Evolutionary conservation across 2,329 filamentous ascomycete genomes (phyloP), one percentile per base, ranked within the genome.

Genomic region (Arthroderma uncinatum): DNA sequence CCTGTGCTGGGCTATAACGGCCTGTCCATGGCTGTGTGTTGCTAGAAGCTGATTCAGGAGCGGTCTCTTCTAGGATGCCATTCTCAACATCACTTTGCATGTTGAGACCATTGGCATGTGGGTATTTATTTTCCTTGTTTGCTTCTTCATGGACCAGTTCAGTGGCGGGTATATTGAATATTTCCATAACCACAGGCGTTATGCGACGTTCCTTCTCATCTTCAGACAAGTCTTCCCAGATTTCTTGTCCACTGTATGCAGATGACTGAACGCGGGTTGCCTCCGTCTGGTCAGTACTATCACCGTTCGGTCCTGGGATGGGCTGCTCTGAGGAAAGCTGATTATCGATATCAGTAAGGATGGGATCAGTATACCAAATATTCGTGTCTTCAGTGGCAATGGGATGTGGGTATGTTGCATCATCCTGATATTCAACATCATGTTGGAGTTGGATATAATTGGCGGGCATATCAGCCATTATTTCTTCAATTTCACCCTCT

Each of bases 71-170:
- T 42, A 33, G 7, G 10, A 36, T 21, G 8, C 36, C 25, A 33
- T 33, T 42, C 14, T 28, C 21, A 21, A 30, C 14, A n/a, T 44
- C 16, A n/a, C 23, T 40, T 28, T 33, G 25, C 47, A 50, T 30
- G 28, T 1, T 30, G 5, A 8, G 23, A 30, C 9, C 37, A 42
- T 55, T 21, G 7, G 9, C 16, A 9, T 60, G 16, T 7, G 59
- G 59, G 8, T 37, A 23, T 25, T 48, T 36, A 19, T 60, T 60
- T 47, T 60, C 59, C 25, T 60, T 60, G 36, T 60, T 55, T 34
- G 56, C 56, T 37, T 56, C 54, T 7, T 54, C 33, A 10, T 16
- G 25, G 4, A 37, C 16, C 8, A 34, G 5, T 40, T 50, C 2
- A 21, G 47, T 4, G 39, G n/a, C 23, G 23, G n/a, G 16, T 19